Evolutionary conservation across 164 flowering plant species (phyloP).

Genomic region (Berberis vulgaris): DNA sequence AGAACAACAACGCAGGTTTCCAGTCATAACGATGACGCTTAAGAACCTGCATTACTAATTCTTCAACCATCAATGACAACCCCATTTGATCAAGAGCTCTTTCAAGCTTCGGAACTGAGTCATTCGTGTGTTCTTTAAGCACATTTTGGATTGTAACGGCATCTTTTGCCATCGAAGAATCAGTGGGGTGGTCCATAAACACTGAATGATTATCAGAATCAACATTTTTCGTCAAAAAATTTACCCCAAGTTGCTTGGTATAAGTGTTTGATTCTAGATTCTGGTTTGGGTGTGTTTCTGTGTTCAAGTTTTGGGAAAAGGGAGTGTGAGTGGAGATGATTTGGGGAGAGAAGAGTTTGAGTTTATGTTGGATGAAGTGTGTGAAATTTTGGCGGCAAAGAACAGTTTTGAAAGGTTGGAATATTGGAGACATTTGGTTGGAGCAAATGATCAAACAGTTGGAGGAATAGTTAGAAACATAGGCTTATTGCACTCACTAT

Average conservation of each 20-base stretch:
- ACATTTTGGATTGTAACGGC: slow-evolving; percentile 39
- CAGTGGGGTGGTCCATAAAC: neutral
- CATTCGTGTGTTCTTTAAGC: slow-evolving; percentile 27
- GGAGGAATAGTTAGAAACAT: no score
- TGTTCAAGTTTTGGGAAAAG: no score
- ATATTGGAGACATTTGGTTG: slow-evolving; percentile 2
- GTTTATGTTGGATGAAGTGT: slow-evolving; percentile 4
- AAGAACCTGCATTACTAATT: slow-evolving; percentile 58
- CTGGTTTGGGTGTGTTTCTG: neutral
- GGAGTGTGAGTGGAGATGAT: no score
- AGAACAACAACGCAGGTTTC: slow-evolving; percentile 59
- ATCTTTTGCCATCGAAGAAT: slow-evolving; percentile 8
- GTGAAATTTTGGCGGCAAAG: slow-evolving; percentile 9
- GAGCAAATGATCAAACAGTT: no score
- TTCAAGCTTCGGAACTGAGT: slow-evolving; percentile 30
- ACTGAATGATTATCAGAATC: neutral
- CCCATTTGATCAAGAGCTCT: slow-evolving; percentile 30
- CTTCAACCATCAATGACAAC: slow-evolving; percentile 29
- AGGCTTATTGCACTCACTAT: no score
- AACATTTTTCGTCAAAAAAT: neutral
- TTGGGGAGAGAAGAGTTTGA: slow-evolving; percentile 3
- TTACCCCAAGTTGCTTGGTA: neutral
- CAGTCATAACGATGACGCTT: slow-evolving; percentile 61
- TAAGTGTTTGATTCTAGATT: neutral
- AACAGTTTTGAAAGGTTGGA: slow-evolving; percentile 11